A percentile compares a stretch with the other conserved stretches of the same genome.
Conservation (phyloP, 148 eudicot species). For the Euryodendron excelsum region DNA sequence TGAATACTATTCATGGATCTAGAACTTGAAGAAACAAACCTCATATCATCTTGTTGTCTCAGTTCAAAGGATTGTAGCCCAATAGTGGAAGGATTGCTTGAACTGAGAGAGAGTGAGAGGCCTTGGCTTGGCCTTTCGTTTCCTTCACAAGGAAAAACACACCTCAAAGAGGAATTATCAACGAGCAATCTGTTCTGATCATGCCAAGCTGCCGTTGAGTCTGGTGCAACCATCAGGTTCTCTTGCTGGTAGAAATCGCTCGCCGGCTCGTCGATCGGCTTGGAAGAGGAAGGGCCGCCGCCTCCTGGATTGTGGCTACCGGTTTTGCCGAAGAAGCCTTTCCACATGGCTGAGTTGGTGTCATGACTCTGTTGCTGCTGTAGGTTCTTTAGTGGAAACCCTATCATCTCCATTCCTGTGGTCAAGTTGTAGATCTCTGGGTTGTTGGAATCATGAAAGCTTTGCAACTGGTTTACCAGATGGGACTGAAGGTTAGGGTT, state of each 20-base stretch:
- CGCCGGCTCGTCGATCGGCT: background rate
- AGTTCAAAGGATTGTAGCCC: conserved; percentile 80
- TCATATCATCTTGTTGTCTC: conserved; percentile 32
- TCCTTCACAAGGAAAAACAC: conserved; percentile 75
- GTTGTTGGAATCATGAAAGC: conserved; percentile 39
- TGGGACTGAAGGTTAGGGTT: conserved; percentile 26
- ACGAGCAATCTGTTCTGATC: conserved; percentile 22
- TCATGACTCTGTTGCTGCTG: no score
- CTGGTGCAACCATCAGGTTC: conserved; percentile 14
- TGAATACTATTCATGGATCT: conserved; percentile 22
- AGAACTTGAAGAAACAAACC: conserved; percentile 28
- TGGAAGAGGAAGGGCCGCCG: conserved; percentile 16
- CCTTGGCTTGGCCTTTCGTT: conserved; percentile 96
- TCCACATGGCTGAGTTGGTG: conserved; percentile 25
- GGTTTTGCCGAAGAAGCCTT: conserved; percentile 23
- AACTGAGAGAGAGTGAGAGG: conserved; percentile 75
- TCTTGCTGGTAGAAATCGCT: conserved; percentile 18
- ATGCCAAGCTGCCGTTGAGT: conserved; percentile 19
- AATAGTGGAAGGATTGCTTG: conserved; percentile 64
- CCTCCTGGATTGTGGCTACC: background rate
- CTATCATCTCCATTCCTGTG: conserved; percentile 58
- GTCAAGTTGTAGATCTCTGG: conserved; percentile 53
- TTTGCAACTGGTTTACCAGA: conserved; percentile 26
- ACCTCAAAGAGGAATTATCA: conserved; percentile 50
- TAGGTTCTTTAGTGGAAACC: conserved; percentile 30